These are phyloP conservation scores for Thermomucor indicae-seudaticae DNA, from an alignment of 371 early-diverging fungal genomes.

Conservation along the genomic window DNA sequence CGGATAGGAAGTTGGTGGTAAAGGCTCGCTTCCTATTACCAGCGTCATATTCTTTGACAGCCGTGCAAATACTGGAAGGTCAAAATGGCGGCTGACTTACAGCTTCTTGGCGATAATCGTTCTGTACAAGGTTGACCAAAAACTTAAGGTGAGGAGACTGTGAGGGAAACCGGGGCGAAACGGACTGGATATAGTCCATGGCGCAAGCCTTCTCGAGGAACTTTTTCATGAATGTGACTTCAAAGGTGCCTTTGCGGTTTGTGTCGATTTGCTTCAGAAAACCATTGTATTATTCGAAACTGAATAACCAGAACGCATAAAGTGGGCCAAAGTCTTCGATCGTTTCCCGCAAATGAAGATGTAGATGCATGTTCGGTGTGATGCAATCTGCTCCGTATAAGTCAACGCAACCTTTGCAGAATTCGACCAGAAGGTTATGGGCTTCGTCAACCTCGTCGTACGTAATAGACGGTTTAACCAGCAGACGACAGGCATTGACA, in stretches of 20 bases:
- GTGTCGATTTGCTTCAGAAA: background rate
- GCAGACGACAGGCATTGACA: slow-evolving; percentile 1
- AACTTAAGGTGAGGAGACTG: too few relatives aligned
- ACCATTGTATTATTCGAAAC: slow-evolving; percentile 3
- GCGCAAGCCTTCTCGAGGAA: slow-evolving; percentile 1
- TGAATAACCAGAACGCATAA: slow-evolving; percentile 2
- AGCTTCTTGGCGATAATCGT: too few relatives aligned
- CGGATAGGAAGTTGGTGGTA: too few relatives aligned
- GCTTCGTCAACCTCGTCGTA: background rate
- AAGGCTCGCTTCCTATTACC: too few relatives aligned
- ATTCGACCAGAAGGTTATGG: background rate
- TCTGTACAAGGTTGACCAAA: too few relatives aligned
- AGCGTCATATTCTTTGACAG: too few relatives aligned
- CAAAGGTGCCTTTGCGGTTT: background rate
- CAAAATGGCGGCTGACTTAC: too few relatives aligned
- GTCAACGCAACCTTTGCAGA: background rate
- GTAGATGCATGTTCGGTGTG: slow-evolving; percentile 7
- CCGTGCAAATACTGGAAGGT: too few relatives aligned
- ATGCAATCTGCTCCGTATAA: background rate
- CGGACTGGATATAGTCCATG: too few relatives aligned
- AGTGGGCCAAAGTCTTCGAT: background rate
- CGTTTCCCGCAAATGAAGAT: background rate
- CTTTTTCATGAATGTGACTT: slow-evolving; percentile 1
- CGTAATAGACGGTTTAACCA: background rate
- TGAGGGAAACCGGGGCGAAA: too few relatives aligned